Evolutionary conservation across 2,329 filamentous ascomycete genomes (phyloP), one percentile per base, ranked within the genome.

Genomic region (Sclerotinia sclerotiorum): DNA sequence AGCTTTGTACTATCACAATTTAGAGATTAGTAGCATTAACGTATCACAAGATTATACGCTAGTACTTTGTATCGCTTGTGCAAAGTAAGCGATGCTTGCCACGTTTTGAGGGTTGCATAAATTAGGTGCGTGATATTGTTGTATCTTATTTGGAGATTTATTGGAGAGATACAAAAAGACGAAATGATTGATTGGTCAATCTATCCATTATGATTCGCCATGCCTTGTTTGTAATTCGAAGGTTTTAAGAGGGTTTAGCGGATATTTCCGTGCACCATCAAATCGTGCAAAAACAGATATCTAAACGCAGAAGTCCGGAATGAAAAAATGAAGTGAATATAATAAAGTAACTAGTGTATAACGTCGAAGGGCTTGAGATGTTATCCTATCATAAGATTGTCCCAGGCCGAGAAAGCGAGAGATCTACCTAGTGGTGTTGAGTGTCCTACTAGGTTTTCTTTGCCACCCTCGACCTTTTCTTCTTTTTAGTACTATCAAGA

Each of bases 1-100:
- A 8, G 17, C 1, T 49, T 24, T 10, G 44, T 24, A 4, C 6
- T 2, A 35, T n/a, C 6, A 35, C 8, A 21, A 27, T 29, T 2
- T 3, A 8, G 1, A 17, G 3, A 17, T 1, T n/a, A n/a, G 29
- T n/a, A n/a, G n/a, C n/a, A n/a, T n/a, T n/a, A n/a, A 5, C 11
- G 6, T 48, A 7, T 24, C 2, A 27, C 7, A 24, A 27, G 58
- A 35, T 15, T 15, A 35, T 46, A 7, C 8, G 17, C 5, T 60
- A 17, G 1, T 0, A 46, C 10, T 15, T 27, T 1, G 21, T 19
- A 15, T 51, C 24, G 27, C 13, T 27, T 10, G 0, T 15, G 21
- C 13, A 39, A 24, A 3, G 13, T 24, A 2, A n/a, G 29, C 13
- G 44, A 17, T 15, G 5, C 0, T 13, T 39, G 13, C 7, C 29